Conservation (phyloP, 441 rosid species). For the Codiaeum variegatum region DNA sequence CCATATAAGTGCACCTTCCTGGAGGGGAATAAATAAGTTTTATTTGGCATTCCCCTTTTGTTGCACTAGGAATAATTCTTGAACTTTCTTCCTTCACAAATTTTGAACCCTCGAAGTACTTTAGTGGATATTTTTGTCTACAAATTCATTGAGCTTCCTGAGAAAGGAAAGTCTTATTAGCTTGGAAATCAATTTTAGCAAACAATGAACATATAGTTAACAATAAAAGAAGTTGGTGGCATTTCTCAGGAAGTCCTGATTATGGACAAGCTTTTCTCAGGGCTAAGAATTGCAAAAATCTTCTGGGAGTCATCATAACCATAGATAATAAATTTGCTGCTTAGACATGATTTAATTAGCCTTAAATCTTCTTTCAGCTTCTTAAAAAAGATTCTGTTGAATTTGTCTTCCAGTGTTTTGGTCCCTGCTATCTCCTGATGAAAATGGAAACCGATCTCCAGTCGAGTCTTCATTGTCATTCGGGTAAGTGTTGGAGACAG, state of each 20-base stretch:
- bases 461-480: conserved; percentile 77
- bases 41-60: neutral
- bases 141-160: neutral
- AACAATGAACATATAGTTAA: neutral
- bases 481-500: conserved; percentile 69
- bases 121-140: neutral
- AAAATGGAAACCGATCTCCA: conserved; percentile 42
- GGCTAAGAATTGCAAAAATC: neutral
- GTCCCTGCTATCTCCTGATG: conserved; percentile 69
- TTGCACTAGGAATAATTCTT: neutral
- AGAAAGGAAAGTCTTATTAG: neutral
- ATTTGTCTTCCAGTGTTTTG: conserved; percentile 57
- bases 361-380: neutral
- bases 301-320: neutral
- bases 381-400: conserved; percentile 14
- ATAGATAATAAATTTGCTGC: neutral
- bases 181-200: neutral
- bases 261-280: neutral
- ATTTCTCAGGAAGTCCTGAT: neutral
- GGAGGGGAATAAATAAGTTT: neutral
- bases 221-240: neutral
- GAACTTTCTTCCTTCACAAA: neutral
- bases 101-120: neutral
- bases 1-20: neutral
- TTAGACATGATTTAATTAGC: neutral